Evolutionary conservation across 148 eudicot genomes (phyloP).

Genomic region (Dianthus caryophyllus): DNA sequence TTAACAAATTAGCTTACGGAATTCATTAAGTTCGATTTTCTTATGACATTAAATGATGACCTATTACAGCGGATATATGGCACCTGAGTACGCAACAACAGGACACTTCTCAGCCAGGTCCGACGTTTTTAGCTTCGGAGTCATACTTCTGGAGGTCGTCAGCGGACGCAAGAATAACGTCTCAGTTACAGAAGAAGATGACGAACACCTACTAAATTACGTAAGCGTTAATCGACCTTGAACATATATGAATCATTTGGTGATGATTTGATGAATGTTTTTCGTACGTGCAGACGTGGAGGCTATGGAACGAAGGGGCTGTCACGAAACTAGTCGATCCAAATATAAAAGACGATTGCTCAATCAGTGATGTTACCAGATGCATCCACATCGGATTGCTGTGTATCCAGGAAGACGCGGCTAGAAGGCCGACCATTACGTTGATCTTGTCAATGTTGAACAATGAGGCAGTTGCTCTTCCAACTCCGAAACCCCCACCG

Average conservation of each 20-base stretch:
- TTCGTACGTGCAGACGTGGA: constrained; percentile 16
- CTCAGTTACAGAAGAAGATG: not conserved
- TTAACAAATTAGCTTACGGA: not conserved
- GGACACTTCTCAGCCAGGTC: constrained; percentile 19
- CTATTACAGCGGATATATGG: constrained; percentile 21
- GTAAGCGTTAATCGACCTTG: constrained; percentile 13
- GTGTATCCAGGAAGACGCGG: constrained; percentile 26
- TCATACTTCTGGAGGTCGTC: constrained; percentile 19
- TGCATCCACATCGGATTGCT: constrained; percentile 27
- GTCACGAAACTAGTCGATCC: constrained; percentile 14
- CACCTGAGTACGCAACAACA: constrained; percentile 20
- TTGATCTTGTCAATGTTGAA: constrained; percentile 17
- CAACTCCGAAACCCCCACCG: constrained; percentile 12
- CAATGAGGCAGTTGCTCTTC: constrained; percentile 16
- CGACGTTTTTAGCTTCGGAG: constrained; percentile 23
- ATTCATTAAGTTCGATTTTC: no score
- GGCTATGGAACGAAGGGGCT: constrained; percentile 19
- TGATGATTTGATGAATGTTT: not conserved
- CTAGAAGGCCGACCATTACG: constrained; percentile 21
- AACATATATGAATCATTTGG: not conserved
- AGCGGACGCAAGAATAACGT: constrained; percentile 19
- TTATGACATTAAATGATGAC: not conserved
- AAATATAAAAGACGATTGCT: not conserved
- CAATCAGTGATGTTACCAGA: constrained; percentile 1
- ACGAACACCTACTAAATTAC: constrained; percentile 10